These are phyloP conservation scores for Fistulina hepatica DNA, from an alignment of 1,284 basidiomycete genomes.

Conservation along the genomic window DNA sequence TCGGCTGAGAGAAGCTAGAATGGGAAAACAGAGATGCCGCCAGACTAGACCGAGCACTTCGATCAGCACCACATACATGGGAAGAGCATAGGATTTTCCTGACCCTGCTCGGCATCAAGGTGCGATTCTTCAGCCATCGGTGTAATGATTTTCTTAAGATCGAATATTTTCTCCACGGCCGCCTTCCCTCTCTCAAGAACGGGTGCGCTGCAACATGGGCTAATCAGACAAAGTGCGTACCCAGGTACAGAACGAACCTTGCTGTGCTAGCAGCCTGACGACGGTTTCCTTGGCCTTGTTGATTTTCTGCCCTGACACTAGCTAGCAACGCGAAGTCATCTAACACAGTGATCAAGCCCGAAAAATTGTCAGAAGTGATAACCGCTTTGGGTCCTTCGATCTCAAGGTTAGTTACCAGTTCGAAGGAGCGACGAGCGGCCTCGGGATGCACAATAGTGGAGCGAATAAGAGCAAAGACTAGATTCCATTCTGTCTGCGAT, in stretches of 20 bases:
- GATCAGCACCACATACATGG: constrained; percentile 9
- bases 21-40: constrained; percentile 71
- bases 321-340: constrained; percentile 82
- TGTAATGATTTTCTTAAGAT: constrained; percentile 55
- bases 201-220: constrained; percentile 44
- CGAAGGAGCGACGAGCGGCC: constrained; percentile 77
- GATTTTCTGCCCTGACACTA: constrained; percentile 47
- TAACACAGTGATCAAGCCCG: constrained; percentile 69
- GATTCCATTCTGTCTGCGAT: constrained; percentile 92
- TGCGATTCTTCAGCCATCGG: constrained; percentile 35
- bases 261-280: constrained; percentile 39
- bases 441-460: constrained; percentile 83
- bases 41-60: constrained; percentile 45
- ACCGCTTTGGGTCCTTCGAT: constrained; percentile 46
- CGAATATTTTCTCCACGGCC: constrained; percentile 73
- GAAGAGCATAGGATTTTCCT: too few species aligned
- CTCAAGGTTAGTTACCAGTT: constrained; percentile 56
- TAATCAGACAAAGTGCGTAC: not conserved
- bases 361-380: constrained; percentile 72
- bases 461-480: constrained; percentile 84
- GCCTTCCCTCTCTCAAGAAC: constrained; percentile 71
- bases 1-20: constrained; percentile 68
- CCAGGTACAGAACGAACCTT: constrained; percentile 32
- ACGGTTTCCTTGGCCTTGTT: constrained; percentile 41
- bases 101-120: constrained; percentile 25